These are phyloP conservation scores for Trichopus zeylanicus DNA, from an alignment of 116 monocot genomes.

Conservation along the genomic window DNA sequence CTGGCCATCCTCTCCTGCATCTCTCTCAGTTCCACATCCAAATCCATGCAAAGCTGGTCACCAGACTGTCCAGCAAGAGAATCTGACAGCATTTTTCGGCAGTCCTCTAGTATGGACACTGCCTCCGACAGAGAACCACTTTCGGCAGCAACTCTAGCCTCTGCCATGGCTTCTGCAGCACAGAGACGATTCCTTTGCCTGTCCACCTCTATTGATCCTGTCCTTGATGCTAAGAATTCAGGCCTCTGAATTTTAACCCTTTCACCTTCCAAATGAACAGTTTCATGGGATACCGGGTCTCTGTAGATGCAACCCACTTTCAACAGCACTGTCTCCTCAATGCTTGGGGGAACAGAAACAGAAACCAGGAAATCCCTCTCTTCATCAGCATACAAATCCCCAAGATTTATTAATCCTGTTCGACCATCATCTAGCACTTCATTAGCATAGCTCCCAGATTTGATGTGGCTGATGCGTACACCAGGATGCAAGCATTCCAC, in stretches of 20 bases:
- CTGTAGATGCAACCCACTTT: conserved; percentile 30
- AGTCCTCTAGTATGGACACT: conserved; percentile 27
- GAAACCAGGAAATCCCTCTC: conserved; percentile 55
- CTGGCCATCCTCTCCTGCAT: conserved; percentile 39
- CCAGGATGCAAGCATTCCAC: conserved; percentile 27
- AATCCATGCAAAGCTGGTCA: conserved; percentile 23
- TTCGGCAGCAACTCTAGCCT: conserved; percentile 45
- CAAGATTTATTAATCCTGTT: conserved; percentile 32
- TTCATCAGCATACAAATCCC: conserved; percentile 63
- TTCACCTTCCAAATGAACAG: conserved; percentile 10
- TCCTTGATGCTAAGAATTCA: not conserved
- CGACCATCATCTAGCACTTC: conserved; percentile 11
- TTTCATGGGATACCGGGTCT: conserved; percentile 41
- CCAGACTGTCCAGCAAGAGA: conserved; percentile 23
- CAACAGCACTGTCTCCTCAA: conserved; percentile 22
- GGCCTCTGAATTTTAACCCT: conserved; percentile 39
- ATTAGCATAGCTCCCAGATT: conserved; percentile 53
- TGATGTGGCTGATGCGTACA: conserved; percentile 24
- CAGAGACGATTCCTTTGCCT: conserved; percentile 38
- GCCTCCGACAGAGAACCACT: conserved; percentile 26
- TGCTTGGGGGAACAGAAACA: conserved; percentile 26
- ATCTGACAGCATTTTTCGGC: conserved; percentile 24
- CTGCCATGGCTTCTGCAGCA: conserved; percentile 46
- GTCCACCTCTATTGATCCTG: conserved; percentile 38
- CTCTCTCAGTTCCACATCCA: conserved; percentile 41